Evolutionary conservation across 495 filamentous ascomycete species (phyloP).

Genomic region (Pseudoneurospora amorphoporcata): DNA sequence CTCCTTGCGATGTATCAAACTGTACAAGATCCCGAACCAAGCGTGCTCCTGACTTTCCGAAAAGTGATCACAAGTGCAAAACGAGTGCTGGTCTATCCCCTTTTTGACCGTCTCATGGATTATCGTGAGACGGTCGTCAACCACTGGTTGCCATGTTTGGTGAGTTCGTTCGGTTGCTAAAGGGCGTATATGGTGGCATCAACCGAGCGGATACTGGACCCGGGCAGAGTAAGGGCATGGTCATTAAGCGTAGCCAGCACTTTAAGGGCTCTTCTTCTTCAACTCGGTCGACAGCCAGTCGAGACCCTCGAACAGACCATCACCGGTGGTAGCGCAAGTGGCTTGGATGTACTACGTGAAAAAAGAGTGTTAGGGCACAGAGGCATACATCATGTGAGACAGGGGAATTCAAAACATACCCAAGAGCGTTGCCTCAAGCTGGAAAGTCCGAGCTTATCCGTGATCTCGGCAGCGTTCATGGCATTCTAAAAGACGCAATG

Average conservation of each 20-base stretch:
- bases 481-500: conserved; percentile 57
- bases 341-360: conserved; percentile 89
- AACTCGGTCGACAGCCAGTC: conserved; percentile 97
- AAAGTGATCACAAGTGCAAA: conserved; percentile 28
- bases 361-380: conserved; percentile 3
- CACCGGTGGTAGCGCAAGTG: conserved; percentile 96
- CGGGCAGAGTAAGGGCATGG: conserved; percentile 19
- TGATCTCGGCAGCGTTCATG: conserved; percentile 99
- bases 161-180: conserved; percentile 37
- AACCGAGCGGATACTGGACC: conserved; percentile 34
- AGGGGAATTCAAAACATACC: conserved; percentile 51
- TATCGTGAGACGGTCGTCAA: conserved; percentile 29
- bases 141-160: conserved; percentile 30
- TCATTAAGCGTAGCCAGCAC: conserved; percentile 9
- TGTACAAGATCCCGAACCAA: conserved; percentile 39
- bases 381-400: background rate
- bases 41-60: conserved; percentile 38
- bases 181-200: conserved; percentile 31
- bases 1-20: conserved; percentile 36
- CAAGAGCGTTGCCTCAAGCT: conserved; percentile 94
- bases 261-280: conserved; percentile 79
- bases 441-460: conserved; percentile 98
- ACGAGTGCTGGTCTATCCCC: conserved; percentile 20
- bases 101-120: conserved; percentile 15
- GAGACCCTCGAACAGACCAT: conserved; percentile 99